Evolutionary conservation across 345 rosid species (phyloP).

Genomic region (Erucastrum elatum): DNA sequence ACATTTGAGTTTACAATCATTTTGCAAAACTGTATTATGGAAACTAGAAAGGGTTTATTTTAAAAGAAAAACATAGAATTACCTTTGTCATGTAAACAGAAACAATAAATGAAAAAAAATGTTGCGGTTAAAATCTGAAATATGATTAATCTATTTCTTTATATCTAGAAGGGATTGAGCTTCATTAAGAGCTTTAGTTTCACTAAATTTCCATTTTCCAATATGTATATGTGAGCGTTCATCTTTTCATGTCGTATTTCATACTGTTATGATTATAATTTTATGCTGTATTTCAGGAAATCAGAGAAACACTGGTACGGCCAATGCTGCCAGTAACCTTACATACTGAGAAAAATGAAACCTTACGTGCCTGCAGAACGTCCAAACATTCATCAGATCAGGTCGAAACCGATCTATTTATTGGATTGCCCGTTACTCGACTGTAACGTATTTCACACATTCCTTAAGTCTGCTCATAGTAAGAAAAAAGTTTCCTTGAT

Average conservation of each 20-base stretch:
- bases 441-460: not conserved
- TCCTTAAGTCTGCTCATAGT: not conserved
- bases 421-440: conserved; percentile 47
- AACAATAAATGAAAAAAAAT: not conserved
- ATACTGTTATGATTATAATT: not conserved
- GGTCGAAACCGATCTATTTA: conserved; percentile 52
- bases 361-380: conserved; percentile 7
- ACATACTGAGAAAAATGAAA: not conserved
- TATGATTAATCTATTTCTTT: not conserved
- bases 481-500: not conserved
- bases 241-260: not conserved
- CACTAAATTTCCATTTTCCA: not conserved
- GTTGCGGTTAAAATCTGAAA: not conserved
- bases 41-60: not conserved
- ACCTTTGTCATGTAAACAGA: not conserved
- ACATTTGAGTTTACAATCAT: not conserved
- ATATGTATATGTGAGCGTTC: too few relatives aligned
- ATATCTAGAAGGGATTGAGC: not conserved
- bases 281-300: conserved; percentile 15
- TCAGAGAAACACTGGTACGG: conserved; percentile 18
- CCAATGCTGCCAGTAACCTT: conserved; percentile 5
- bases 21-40: not conserved
- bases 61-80: not conserved
- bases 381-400: conserved; percentile 37
- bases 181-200: not conserved